Evolutionary conservation across 1,284 basidiomycete species (phyloP), one percentile per base, ranked within the genome.

Genomic region (Apiotrichum domesticum): DNA sequence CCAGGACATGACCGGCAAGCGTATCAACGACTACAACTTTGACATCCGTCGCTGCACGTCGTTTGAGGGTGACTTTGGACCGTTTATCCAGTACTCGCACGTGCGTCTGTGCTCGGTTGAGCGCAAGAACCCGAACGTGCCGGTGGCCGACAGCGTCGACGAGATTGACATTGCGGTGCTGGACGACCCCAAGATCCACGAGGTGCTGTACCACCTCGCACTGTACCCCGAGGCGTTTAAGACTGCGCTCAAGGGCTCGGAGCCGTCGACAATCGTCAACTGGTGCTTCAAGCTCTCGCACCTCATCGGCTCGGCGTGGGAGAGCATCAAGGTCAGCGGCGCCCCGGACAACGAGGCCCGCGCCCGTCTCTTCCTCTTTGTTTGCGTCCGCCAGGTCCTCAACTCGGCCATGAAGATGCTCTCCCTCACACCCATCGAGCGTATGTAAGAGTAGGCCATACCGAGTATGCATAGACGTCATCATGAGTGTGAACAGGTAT

Each of bases 21-120:
- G 95, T 62, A 88, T 96, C 76, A 96, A 96, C 79, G 94, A 96
- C 80, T 98, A 98, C 79, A 86, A 82, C 13, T 98, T 97, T 79
- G 88, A 94, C 77, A 94, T 90, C 86, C 85, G 88, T 64, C 85
- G 94, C 52, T 96, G 97, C 89, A 85, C 90, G 54, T 91, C 89
- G 37, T 98, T 97, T 73, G 92, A 97, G 75, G 95, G 95, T 49
- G 95, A 98, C 78, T 98, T 95, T 2, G 95, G 77, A 33, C 89
- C 90, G 0, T 95, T 94, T 78, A 84, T 96, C 44, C 93, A 95
- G 80, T 98, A 98, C 77, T 92, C 94, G 4, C 95, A 98, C 78
- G 94, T 95, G 66, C 88, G 95, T 39, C 81, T 98, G 41, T 86
- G 87, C 54, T 97, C 93, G 4, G 89, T 98, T 70, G 87, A 87